phyloP scores from a whole-genome alignment of 2,329 filamentous ascomycete species.

The Penicillium rolfsii region DNA sequence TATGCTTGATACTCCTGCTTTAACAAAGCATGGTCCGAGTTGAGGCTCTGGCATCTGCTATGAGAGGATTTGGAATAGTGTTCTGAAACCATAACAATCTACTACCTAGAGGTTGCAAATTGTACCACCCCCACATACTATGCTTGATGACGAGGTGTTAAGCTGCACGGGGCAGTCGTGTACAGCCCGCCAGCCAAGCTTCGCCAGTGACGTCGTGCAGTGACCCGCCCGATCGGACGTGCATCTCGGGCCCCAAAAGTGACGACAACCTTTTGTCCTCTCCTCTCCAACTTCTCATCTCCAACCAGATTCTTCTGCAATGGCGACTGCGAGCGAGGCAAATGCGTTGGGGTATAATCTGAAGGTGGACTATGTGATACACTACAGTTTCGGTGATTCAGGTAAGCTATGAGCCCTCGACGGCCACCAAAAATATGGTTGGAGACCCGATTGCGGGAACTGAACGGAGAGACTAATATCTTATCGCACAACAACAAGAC shows the following conservation, averaged over 20 bases:
- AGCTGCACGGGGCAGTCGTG: no score
- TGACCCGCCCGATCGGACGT: constrained; percentile 12
- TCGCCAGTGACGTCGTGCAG: constrained; percentile 27
- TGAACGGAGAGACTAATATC: constrained; percentile 5
- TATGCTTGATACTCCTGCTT: no score
- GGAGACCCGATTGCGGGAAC: not conserved
- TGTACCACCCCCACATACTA: not conserved
- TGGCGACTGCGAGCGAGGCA: constrained; percentile 35
- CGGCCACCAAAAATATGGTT: not conserved
- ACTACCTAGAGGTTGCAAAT: no score
- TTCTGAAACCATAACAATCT: no score
- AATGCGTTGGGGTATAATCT: constrained; percentile 56
- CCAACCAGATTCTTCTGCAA: constrained; percentile 15
- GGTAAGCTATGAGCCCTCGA: constrained; percentile 51
- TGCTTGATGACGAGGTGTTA: not conserved
- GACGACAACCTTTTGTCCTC: constrained; percentile 11
- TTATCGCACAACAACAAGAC: constrained; percentile 51
- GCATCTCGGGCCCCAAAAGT: not conserved
- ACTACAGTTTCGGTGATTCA: constrained; percentile 71
- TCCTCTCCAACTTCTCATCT: not conserved
- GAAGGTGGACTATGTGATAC: constrained; percentile 87
- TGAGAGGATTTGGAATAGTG: no score
- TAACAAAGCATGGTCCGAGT: not conserved
- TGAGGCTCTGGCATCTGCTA: not conserved
- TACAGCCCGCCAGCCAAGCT: constrained; percentile 14